phyloP scores from a whole-genome alignment of 176 grass and related monocot species.

The Pontederia paniculata region DNA sequence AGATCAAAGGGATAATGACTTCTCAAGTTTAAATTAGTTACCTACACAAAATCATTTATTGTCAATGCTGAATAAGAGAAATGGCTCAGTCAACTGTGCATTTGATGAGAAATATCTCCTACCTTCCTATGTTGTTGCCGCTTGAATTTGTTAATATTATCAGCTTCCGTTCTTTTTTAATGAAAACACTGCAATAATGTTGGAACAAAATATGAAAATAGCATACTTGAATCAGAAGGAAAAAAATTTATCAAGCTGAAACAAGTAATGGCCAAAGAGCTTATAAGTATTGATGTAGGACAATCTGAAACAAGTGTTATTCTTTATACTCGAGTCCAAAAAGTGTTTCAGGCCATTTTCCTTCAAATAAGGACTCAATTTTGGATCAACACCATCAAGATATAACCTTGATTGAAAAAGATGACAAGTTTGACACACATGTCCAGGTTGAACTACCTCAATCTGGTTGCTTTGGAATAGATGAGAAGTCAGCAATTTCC shows the following conservation, averaged over 20 bases:
- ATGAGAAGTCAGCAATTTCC: slow-evolving; percentile 14
- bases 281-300: background rate
- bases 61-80: too few relatives aligned
- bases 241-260: too few relatives aligned
- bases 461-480: slow-evolving; percentile 18
- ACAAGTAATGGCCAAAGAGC: slow-evolving; percentile 7
- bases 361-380: slow-evolving; percentile 10
- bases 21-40: too few relatives aligned
- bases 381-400: slow-evolving; percentile 23
- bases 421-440: slow-evolving; percentile 24
- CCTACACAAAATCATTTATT: too few relatives aligned
- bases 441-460: slow-evolving; percentile 4
- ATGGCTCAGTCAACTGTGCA: slow-evolving; percentile 31
- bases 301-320: background rate
- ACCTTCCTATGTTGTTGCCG: slow-evolving; percentile 12
- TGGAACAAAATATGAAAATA: background rate
- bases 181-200: slow-evolving; percentile 43
- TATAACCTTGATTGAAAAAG: slow-evolving; percentile 18
- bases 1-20: too few relatives aligned
- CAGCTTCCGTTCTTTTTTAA: slow-evolving; percentile 58
- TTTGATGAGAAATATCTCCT: slow-evolving; percentile 26
- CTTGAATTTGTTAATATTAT: slow-evolving; percentile 31
- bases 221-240: background rate
- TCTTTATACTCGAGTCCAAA: slow-evolving; percentile 2
- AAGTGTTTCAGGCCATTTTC: background rate